These are phyloP conservation scores for Malassezia globosa DNA, from an alignment of 1,284 basidiomycete species.

Conservation along the genomic window DNA sequence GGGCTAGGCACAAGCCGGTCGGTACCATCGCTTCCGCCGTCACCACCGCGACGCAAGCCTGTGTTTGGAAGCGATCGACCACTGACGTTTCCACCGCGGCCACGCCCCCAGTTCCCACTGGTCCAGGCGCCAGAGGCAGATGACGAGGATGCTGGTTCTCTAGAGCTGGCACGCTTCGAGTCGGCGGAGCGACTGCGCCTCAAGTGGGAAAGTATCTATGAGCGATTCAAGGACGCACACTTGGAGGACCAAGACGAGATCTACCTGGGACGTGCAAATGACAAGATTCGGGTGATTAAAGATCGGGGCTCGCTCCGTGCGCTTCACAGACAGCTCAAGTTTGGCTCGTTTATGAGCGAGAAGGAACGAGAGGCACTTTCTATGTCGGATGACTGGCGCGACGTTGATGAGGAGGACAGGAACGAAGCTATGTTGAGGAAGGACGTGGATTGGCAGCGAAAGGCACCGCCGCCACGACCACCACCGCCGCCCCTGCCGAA, in stretches of 20 bases:
- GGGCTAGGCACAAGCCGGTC: conserved; percentile 1
- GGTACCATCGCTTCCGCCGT: not conserved
- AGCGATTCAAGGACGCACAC: conserved; percentile 40
- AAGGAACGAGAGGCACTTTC: conserved; percentile 22
- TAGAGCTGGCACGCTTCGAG: conserved; percentile 33
- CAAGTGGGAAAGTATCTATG: conserved; percentile 41
- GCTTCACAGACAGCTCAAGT: conserved; percentile 23
- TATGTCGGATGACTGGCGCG: not conserved
- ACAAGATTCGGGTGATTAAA: conserved; percentile 28
- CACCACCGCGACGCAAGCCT: not conserved
- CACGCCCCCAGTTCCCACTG: conserved; percentile 21
- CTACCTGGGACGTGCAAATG: conserved; percentile 32
- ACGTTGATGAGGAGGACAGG: conserved; percentile 1
- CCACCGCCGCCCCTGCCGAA: not conserved
- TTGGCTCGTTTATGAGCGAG: conserved; percentile 39
- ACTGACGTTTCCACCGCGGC: conserved; percentile 1
- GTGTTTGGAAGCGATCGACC: conserved; percentile 1
- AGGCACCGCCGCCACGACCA: not conserved
- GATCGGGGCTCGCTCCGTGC: conserved; percentile 33
- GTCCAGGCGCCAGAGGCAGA: conserved; percentile 15
- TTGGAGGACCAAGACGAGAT: conserved; percentile 41
- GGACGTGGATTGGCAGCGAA: not conserved
- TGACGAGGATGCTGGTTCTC: conserved; percentile 29
- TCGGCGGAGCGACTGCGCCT: conserved; percentile 34
- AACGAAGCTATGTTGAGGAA: conserved; percentile 6